Evolutionary conservation across 78 protist species (phyloP).

Genomic region (Speleostelium caveatum): DNA sequence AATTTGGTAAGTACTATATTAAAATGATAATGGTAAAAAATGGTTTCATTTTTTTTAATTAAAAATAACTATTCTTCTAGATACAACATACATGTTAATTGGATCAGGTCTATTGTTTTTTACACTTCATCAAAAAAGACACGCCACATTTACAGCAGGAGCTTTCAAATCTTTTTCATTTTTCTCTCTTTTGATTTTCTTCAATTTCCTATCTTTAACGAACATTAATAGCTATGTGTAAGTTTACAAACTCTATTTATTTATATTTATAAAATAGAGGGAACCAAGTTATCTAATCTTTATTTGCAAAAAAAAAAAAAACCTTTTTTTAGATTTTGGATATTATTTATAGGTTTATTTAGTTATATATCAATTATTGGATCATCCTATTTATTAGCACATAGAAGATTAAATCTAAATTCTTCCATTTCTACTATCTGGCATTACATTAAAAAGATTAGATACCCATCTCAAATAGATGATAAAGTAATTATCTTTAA

Average conservation of each 20-base stretch:
- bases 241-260: not conserved
- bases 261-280: not conserved
- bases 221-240: slow-evolving; percentile 61
- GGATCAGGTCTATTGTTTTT: slow-evolving; percentile 76
- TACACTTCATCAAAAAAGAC: slow-evolving; percentile 77
- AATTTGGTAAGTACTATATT: slow-evolving; percentile 59
- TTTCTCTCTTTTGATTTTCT: slow-evolving; percentile 67
- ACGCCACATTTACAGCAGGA: slow-evolving; percentile 76
- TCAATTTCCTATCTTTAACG: slow-evolving; percentile 50
- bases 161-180: slow-evolving; percentile 71
- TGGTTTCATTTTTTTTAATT: not conserved
- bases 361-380: slow-evolving; percentile 76
- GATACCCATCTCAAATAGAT: slow-evolving; percentile 31
- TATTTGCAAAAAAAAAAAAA: not conserved
- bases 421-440: slow-evolving; percentile 18
- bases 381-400: slow-evolving; percentile 73
- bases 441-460: slow-evolving; percentile 11
- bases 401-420: slow-evolving; percentile 27
- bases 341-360: slow-evolving; percentile 35
- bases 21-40: no score
- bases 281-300: not conserved
- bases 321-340: slow-evolving; percentile 62
- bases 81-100: slow-evolving; percentile 80
- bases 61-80: not conserved
- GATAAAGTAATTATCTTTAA: no score